phyloP scores from a whole-genome alignment of 768 basidiomycete species.

The Cytidiella melzeri region DNA sequence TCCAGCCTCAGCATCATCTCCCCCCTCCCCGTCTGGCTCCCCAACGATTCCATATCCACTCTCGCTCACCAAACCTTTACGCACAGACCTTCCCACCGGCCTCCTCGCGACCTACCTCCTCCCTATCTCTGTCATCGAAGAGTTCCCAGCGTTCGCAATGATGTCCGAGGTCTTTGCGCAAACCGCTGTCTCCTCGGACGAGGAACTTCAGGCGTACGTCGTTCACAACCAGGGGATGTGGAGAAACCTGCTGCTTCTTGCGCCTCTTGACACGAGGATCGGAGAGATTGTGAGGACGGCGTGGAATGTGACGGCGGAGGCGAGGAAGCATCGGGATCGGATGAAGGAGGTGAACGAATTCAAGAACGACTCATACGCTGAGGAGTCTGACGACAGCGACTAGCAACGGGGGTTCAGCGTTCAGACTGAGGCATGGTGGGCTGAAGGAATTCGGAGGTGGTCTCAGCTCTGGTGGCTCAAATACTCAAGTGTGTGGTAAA shows the following conservation, averaged over 20 bases:
- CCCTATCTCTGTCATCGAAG: slow-evolving; percentile 42
- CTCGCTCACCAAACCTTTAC: too few species aligned
- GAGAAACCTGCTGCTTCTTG: slow-evolving; percentile 56
- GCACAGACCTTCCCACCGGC: slow-evolving; percentile 1
- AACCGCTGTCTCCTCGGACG: slow-evolving; percentile 27
- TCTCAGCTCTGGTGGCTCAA: too few species aligned
- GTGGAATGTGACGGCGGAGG: slow-evolving; percentile 74
- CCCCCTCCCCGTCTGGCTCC: background rate
- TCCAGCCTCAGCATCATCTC: background rate
- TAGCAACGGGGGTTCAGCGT: too few species aligned
- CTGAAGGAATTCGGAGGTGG: too few species aligned
- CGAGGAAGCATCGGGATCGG: slow-evolving; percentile 22
- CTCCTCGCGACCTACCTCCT: slow-evolving; percentile 45
- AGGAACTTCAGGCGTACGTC: slow-evolving; percentile 28
- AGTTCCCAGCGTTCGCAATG: slow-evolving; percentile 54
- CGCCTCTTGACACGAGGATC: slow-evolving; percentile 38
- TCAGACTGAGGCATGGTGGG: too few species aligned
- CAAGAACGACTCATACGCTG: too few species aligned
- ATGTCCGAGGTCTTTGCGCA: slow-evolving; percentile 50
- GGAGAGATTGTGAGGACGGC: slow-evolving; percentile 48
- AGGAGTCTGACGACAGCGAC: too few species aligned
- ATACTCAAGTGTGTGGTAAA: too few species aligned
- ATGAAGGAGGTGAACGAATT: too few species aligned
- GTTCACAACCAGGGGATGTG: slow-evolving; percentile 55
- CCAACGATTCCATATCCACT: background rate